Evolutionary conservation across 2,329 filamentous ascomycete genomes (phyloP), one percentile per base, ranked within the genome.

Genomic region (Pezicula neosporulosa): DNA sequence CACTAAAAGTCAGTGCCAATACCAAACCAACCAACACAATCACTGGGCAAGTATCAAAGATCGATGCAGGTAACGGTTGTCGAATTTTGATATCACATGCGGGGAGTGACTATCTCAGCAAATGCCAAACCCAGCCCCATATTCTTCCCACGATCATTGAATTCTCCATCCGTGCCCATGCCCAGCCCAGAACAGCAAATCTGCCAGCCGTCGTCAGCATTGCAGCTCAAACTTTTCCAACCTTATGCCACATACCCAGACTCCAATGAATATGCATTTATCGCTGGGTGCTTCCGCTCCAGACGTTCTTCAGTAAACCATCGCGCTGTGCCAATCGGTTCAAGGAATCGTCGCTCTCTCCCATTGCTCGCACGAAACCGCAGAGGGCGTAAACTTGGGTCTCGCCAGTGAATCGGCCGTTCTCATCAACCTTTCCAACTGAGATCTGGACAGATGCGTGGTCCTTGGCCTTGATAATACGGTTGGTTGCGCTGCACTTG

Each of bases 401-500:
- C 82, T 97, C 94, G 77, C 93, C 91, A 66, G 90, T 90, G 79
- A 85, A 70, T 64, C 92, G 90, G 74, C 94, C 94, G 81, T 92
- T 95, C 87, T 99, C 94, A 77, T 97, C 93, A 68, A 99, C 94
- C 83, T 97, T 97, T 77, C 87, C 93, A 73, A 99, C 82, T 68
- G 87, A 90, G 77, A 99, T 90, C 80, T 99, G 94, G 68, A 97
- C 94, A 60, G 90, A 96, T 69, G 90, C 93, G 85, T 99, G 94
- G 81, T 99, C 94, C 83, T 97, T 97, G 82, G 94, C 91, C 83
- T 97, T 97, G 87, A 99, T 97, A 84, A 97, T 97, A 80, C 94
- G 90, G 90, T 96, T 95, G 77, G 93, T 96, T 68, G 92, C 92
- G 77, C 85, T 90, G 89, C 93, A 97, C 83, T 97, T 97, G 83